Conservation (phyloP, 2,329 filamentous ascomycete species). For the Emergomyces pasteurianus region DNA sequence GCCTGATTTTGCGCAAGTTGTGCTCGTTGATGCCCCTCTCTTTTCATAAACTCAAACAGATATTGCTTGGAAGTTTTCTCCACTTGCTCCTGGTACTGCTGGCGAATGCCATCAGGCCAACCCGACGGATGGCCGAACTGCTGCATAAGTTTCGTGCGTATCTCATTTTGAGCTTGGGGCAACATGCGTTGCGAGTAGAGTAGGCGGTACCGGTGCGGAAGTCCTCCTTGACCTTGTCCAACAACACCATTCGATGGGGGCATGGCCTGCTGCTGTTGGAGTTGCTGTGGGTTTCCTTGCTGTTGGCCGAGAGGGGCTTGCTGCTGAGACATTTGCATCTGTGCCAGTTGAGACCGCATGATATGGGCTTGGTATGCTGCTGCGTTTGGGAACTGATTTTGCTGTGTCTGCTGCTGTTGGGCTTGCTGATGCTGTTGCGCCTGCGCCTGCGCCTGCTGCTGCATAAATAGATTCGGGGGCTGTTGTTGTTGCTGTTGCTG, state of each 20-base stretch:
- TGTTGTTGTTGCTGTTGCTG: slow-evolving; percentile 25
- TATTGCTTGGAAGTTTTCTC: slow-evolving; percentile 27
- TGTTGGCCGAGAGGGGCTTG: slow-evolving; percentile 15
- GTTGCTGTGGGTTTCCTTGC: slow-evolving; percentile 22
- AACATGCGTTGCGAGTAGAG: slow-evolving; percentile 25
- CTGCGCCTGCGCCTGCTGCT: slow-evolving; percentile 15
- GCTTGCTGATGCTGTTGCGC: slow-evolving; percentile 19
- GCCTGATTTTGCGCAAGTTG: slow-evolving; percentile 16
- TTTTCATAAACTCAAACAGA: slow-evolving; percentile 27
- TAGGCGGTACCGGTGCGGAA: slow-evolving; percentile 24
- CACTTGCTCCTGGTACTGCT: slow-evolving; percentile 26
- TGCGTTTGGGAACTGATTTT: slow-evolving; percentile 14
- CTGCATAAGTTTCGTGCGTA: slow-evolving; percentile 24
- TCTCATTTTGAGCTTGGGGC: slow-evolving; percentile 24
- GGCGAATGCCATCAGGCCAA: slow-evolving; percentile 27
- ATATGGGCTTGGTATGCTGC: slow-evolving; percentile 25
- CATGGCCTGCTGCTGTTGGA: slow-evolving; percentile 28
- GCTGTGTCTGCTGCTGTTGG: slow-evolving; percentile 18
- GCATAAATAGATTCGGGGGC: slow-evolving; percentile 13
- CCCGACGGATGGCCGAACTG: slow-evolving; percentile 29
- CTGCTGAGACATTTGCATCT: slow-evolving; percentile 28
- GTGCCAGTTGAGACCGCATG: slow-evolving; percentile 26
- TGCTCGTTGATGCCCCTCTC: slow-evolving; percentile 22
- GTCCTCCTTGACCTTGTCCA: background rate
- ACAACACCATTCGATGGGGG: slow-evolving; percentile 28